These are phyloP conservation scores for Alternaria sp. DNA, from an alignment of 2,329 filamentous ascomycete species.

Conservation along the genomic window DNA sequence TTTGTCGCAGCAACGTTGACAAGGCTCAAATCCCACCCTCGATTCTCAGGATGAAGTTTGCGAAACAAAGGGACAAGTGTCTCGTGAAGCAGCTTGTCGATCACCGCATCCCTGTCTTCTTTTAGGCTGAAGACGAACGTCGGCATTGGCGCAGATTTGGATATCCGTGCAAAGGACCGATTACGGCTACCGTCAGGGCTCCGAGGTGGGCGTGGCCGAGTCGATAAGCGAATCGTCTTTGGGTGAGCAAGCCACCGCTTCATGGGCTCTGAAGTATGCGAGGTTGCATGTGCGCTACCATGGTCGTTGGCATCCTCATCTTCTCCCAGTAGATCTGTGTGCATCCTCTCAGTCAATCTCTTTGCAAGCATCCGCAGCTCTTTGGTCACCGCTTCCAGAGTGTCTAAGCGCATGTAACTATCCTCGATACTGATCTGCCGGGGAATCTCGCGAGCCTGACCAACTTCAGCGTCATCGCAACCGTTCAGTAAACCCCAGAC, in stretches of 20 bases:
- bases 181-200: constrained; percentile 63
- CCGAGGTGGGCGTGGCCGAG: constrained; percentile 67
- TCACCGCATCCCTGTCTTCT: constrained; percentile 66
- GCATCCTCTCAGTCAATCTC: constrained; percentile 80
- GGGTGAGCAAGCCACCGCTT: constrained; percentile 79
- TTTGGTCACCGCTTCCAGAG: constrained; percentile 67
- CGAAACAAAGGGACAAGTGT: constrained; percentile 75
- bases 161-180: constrained; percentile 73
- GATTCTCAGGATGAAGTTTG: constrained; percentile 72
- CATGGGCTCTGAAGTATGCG: not conserved
- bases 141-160: constrained; percentile 77
- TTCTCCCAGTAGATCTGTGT: constrained; percentile 72
- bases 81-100: constrained; percentile 74
- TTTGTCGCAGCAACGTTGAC: constrained; percentile 90
- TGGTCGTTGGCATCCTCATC: constrained; percentile 51
- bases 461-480: constrained; percentile 77
- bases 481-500: constrained; percentile 85
- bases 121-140: constrained; percentile 74
- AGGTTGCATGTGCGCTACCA: not conserved
- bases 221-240: constrained; percentile 80
- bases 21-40: constrained; percentile 80
- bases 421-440: constrained; percentile 95
- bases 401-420: constrained; percentile 78
- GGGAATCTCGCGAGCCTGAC: constrained; percentile 74
- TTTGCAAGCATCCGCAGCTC: constrained; percentile 74